These are phyloP conservation scores for Paraphaeosphaeria sporulosa DNA, from an alignment of 2,329 filamentous ascomycete species.

Conservation along the genomic window DNA sequence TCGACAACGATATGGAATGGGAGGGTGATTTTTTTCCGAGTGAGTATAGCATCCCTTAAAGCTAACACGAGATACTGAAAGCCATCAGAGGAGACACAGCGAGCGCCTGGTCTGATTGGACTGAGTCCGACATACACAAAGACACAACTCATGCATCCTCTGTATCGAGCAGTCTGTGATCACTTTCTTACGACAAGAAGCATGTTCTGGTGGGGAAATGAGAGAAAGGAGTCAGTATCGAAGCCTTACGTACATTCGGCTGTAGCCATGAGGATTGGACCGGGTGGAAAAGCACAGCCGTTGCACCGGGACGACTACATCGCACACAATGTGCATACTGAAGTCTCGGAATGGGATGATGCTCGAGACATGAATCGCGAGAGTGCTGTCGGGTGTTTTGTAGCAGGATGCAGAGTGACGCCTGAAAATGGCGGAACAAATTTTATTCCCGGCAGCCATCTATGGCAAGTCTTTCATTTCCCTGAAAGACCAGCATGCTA, in stretches of 20 bases:
- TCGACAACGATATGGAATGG: slow-evolving; percentile 23
- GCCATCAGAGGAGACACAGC: slow-evolving; percentile 21
- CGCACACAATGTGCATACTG: slow-evolving; percentile 31
- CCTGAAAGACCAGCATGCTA: slow-evolving; percentile 21
- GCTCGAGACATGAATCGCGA: slow-evolving; percentile 32
- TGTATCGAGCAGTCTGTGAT: slow-evolving; percentile 35
- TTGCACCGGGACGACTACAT: slow-evolving; percentile 42
- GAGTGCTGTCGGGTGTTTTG: slow-evolving; percentile 43
- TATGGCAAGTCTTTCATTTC: slow-evolving; percentile 35
- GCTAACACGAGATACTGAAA: neutral
- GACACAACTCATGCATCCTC: slow-evolving; percentile 32
- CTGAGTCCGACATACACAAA: slow-evolving; percentile 21
- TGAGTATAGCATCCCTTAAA: slow-evolving; percentile 2
- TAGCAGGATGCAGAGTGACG: slow-evolving; percentile 43
- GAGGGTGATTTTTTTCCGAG: slow-evolving; percentile 24
- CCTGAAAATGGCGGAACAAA: slow-evolving; percentile 47
- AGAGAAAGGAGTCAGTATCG: slow-evolving; percentile 34
- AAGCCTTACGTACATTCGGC: slow-evolving; percentile 32
- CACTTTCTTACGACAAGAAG: slow-evolving; percentile 36
- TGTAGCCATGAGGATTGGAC: slow-evolving; percentile 24
- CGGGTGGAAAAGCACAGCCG: slow-evolving; percentile 34
- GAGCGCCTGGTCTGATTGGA: slow-evolving; percentile 18
- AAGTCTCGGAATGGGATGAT: slow-evolving; percentile 20
- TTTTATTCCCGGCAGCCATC: slow-evolving; percentile 49
- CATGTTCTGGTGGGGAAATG: slow-evolving; percentile 39